Percentiles rank a stretch among this genome's conserved stretches.
Conservation (phyloP, 169 alveolate genomes). For the Plasmodium fragile region DNA sequence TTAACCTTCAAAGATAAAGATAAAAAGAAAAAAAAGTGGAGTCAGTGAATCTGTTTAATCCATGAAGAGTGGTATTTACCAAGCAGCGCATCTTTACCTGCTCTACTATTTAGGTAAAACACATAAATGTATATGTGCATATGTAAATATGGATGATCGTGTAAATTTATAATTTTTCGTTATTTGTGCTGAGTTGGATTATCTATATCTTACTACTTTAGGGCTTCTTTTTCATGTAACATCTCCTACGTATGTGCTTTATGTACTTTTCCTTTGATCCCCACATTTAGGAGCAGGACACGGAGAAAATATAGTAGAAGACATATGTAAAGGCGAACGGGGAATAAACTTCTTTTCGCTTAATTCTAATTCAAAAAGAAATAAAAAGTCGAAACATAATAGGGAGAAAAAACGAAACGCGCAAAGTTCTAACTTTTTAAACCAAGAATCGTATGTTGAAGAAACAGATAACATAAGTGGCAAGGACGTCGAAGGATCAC, state of each 20-base stretch:
- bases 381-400: conserved; percentile 15
- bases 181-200: not conserved
- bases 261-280: not conserved
- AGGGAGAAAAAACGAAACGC: not conserved
- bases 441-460: conserved; percentile 1
- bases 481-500: not conserved
- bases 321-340: not conserved
- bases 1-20: not conserved
- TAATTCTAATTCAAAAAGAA: not conserved
- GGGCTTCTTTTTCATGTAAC: not conserved
- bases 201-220: not conserved
- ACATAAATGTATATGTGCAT: not conserved
- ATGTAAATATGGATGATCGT: not conserved
- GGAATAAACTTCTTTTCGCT: not conserved
- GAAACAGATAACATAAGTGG: not conserved
- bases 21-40: not conserved
- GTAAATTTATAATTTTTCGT: not conserved
- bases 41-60: not conserved
- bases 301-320: not conserved
- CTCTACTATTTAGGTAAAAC: not conserved
- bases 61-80: not conserved
- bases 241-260: not conserved
- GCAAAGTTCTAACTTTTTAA: not conserved
- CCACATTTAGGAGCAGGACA: not conserved
- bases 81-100: not conserved